Conservation (phyloP, 1,139 yeast genomes). For the Neolecta irregularis region DNA sequence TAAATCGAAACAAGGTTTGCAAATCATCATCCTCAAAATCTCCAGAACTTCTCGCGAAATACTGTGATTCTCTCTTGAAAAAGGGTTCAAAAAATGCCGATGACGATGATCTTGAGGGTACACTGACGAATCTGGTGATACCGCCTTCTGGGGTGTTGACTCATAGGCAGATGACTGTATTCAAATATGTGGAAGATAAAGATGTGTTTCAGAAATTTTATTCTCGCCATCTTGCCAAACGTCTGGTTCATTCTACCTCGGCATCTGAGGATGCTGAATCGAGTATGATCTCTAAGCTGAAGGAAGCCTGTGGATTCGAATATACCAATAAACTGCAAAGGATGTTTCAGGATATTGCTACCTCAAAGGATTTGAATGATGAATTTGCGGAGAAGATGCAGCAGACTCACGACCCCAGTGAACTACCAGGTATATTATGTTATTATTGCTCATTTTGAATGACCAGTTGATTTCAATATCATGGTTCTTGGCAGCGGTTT, state of each 20-base stretch:
- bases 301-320: constrained; percentile 81
- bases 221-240: constrained; percentile 73
- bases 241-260: constrained; percentile 74
- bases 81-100: constrained; percentile 58
- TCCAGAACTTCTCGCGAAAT: constrained; percentile 75
- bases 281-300: constrained; percentile 66
- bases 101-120: constrained; percentile 46
- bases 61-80: constrained; percentile 70
- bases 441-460: constrained; percentile 12
- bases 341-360: constrained; percentile 90
- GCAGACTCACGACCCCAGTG: constrained; percentile 22
- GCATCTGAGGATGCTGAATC: constrained; percentile 79
- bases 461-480: constrained; percentile 39
- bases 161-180: constrained; percentile 42
- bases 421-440: constrained; percentile 34
- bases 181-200: constrained; percentile 81
- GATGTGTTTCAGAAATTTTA: constrained; percentile 92
- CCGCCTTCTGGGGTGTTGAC: background rate
- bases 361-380: constrained; percentile 62
- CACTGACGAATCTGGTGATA: constrained; percentile 44
- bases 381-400: constrained; percentile 43
- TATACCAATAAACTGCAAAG: constrained; percentile 87
- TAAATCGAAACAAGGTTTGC: constrained; percentile 72
- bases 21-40: constrained; percentile 48
- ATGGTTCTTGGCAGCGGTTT: constrained; percentile 70